A percentile compares a stretch with the other conserved stretches of the same genome.
Conservation (phyloP, 306 rosid genomes). For the Vigna unguiculata region DNA sequence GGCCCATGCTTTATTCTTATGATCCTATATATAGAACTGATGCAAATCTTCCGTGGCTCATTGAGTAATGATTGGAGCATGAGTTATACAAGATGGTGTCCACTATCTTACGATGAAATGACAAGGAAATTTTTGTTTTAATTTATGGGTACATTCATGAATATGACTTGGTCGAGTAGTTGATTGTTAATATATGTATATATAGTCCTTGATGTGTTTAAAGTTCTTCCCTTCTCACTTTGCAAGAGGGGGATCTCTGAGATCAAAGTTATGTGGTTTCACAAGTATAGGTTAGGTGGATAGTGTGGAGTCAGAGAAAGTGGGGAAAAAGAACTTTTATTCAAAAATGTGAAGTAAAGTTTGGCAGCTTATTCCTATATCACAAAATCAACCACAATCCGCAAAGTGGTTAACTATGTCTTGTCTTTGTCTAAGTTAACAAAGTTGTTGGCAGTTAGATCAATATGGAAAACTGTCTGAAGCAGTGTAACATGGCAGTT, state of each 20-base stretch:
- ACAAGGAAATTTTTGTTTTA: constrained; percentile 11
- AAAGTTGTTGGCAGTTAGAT: background rate
- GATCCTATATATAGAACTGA: constrained; percentile 17
- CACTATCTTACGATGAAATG: constrained; percentile 31
- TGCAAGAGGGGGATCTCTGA: background rate
- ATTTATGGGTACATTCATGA: constrained; percentile 14
- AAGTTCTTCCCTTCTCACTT: constrained; percentile 32
- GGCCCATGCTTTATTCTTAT: constrained; percentile 34
- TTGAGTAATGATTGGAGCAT: constrained; percentile 39
- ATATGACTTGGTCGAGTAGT: constrained; percentile 12
- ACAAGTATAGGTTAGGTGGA: background rate
- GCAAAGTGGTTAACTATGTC: constrained; percentile 3
- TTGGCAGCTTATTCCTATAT: constrained; percentile 9
- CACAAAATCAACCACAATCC: constrained; percentile 30
- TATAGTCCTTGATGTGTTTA: constrained; percentile 1
- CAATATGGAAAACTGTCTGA: constrained; percentile 19
- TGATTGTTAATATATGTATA: background rate
- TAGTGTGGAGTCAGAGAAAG: constrained; percentile 26
- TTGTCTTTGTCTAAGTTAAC: constrained; percentile 20
- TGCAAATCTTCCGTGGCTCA: constrained; percentile 14
- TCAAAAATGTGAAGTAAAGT: constrained; percentile 1
- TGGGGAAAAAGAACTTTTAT: background rate
- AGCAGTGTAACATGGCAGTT: background rate
- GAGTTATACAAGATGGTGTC: constrained; percentile 8
- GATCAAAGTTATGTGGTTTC: constrained; percentile 24